These are phyloP conservation scores for Russula olivacea DNA, from an alignment of 768 basidiomycete species.

Conservation along the genomic window DNA sequence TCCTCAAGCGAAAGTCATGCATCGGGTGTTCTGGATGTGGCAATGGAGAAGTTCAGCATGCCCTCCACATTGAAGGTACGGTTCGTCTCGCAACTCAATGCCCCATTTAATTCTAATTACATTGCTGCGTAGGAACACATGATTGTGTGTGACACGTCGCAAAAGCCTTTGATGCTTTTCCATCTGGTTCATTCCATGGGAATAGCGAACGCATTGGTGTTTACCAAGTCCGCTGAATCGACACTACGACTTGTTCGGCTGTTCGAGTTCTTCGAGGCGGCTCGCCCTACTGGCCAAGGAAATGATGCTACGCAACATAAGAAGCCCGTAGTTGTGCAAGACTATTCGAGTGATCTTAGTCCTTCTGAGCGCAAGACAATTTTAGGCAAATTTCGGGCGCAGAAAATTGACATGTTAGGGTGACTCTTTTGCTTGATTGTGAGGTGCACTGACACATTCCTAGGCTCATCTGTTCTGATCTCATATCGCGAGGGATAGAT, in stretches of 20 bases:
- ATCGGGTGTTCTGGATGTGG: conserved; percentile 44
- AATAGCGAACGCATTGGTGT: conserved; percentile 74
- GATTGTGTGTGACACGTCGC: conserved; percentile 66
- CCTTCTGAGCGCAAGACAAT: no score
- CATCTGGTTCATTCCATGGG: conserved; percentile 64
- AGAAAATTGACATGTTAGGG: conserved; percentile 76
- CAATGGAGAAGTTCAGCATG: conserved; percentile 75
- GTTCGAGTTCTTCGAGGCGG: conserved; percentile 73
- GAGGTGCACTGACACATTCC: not conserved
- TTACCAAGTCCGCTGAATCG: conserved; percentile 96
- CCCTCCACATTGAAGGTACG: conserved; percentile 70
- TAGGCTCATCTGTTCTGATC: conserved; percentile 93
- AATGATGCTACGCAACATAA: conserved; percentile 25
- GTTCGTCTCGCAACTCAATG: conserved; percentile 12
- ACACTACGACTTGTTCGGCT: conserved; percentile 75
- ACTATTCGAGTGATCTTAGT: no score
- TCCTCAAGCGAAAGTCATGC: conserved; percentile 31
- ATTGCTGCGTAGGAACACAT: conserved; percentile 64
- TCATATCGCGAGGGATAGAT: conserved; percentile 94
- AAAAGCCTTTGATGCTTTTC: conserved; percentile 88
- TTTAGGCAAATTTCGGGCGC: conserved; percentile 51
- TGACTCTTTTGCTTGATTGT: conserved; percentile 18
- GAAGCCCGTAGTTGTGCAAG: conserved; percentile 31
- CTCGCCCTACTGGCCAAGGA: conserved; percentile 29
- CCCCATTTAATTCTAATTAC: not conserved